Evolutionary conservation across 352 stramenopile genomes (phyloP).

Genomic region (Phytopythium helicoides): DNA sequence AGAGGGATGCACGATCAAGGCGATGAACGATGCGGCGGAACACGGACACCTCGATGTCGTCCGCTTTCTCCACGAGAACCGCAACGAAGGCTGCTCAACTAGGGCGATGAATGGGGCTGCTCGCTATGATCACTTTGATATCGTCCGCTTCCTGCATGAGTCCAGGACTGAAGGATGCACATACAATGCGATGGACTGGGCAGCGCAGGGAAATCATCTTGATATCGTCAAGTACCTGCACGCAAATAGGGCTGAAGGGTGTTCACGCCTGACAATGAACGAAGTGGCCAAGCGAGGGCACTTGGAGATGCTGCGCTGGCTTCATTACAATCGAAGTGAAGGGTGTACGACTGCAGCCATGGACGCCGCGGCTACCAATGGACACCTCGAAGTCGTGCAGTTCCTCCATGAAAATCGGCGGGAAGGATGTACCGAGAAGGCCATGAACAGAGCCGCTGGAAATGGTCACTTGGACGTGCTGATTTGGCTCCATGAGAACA

Average conservation of each 20-base stretch:
- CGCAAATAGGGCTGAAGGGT: constrained; percentile 21
- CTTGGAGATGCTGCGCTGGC: constrained; percentile 19
- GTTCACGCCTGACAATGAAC: constrained; percentile 26
- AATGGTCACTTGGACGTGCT: constrained; percentile 32
- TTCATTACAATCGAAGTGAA: constrained; percentile 22
- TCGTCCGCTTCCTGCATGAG: constrained; percentile 28
- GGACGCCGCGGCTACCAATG: constrained; percentile 24
- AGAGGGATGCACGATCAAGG: constrained; percentile 23
- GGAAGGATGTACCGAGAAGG: constrained; percentile 27
- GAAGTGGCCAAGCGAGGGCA: constrained; percentile 26
- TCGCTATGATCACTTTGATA: constrained; percentile 21
- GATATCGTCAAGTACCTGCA: constrained; percentile 28
- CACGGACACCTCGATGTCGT: constrained; percentile 25
- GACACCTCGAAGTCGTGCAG: constrained; percentile 25
- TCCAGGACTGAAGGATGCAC: constrained; percentile 28
- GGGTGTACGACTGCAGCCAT: constrained; percentile 21
- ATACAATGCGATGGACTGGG: constrained; percentile 29
- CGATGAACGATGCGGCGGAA: constrained; percentile 27
- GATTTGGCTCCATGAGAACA: constrained; percentile 23
- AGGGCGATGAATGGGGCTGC: constrained; percentile 33
- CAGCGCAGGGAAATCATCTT: constrained; percentile 16
- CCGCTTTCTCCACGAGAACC: constrained; percentile 20
- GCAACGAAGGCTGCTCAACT: constrained; percentile 23
- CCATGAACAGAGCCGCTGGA: constrained; percentile 33
- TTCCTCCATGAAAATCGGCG: constrained; percentile 29